Evolutionary conservation across 768 basidiomycete genomes (phyloP), one percentile per base, ranked within the genome.

Genomic region (Boletellus ananiceps): DNA sequence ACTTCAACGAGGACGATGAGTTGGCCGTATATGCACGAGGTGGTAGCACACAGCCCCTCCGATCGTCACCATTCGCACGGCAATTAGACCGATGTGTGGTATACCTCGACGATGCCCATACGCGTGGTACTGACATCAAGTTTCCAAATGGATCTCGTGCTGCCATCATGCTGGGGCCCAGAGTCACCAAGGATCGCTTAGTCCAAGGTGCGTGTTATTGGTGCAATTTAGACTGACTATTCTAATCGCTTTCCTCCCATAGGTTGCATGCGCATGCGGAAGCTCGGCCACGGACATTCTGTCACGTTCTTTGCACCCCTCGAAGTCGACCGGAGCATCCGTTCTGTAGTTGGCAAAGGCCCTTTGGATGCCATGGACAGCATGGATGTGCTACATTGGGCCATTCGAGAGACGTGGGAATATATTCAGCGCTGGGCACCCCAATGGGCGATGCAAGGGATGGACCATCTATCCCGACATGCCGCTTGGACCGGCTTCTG

Each of bases 371-470:
- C 2, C 2, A 40, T 59, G 21, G 31, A 54, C n/a, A 57, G 67
- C 0, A 27, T 37, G 14, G 71, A 79, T 40, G 60, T 79, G 34
- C 32, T 78, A 15, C 57, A 58, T 4, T 79, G 78, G 78, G 59
- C 66, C 1, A 74, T 78, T 60, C 50, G 47, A 0, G 70, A 76
- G 48, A 77, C 75, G 0, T 78, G 75, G 48, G 40, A 40, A 0
- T 62, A 74, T 21, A 71, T 77, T 15, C 56, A 69, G 16, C 66
- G 60, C 7, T 60, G 70, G 45, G 60, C 66, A 32, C 61, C 73
- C 19, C 70, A 69, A 21, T 78, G 74, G 75, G 68, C 58, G 18
- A 62, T 70, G 25, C 74, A 78, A 56, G 76, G 76, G 8, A 34
- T 64, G 8, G 63, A 72, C 16, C 68, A 71, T 36, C 19, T 54